A percentile compares a stretch with the other conserved stretches of the same genome.
Conservation (phyloP, 2,329 filamentous ascomycete genomes). For the Coniochaeta prunicola region DNA sequence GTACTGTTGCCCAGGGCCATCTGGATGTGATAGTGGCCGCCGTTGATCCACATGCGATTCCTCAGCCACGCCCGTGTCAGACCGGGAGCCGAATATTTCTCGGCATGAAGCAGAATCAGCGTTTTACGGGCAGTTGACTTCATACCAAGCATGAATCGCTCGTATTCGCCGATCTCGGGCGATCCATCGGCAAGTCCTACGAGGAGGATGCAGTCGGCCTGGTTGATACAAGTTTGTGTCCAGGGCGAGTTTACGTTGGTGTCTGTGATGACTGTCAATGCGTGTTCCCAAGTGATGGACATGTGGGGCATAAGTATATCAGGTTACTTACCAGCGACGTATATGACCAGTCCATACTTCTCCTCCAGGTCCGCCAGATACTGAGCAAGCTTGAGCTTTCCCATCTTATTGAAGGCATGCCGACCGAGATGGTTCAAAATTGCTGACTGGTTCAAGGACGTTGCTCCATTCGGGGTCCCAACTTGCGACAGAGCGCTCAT, state of each 20-base stretch:
- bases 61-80: slow-evolving; percentile 83
- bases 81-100: slow-evolving; percentile 79
- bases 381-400: slow-evolving; percentile 89
- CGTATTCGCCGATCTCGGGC: slow-evolving; percentile 88
- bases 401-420: slow-evolving; percentile 96
- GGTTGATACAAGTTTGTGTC: slow-evolving; percentile 96
- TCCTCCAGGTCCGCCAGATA: slow-evolving; percentile 96
- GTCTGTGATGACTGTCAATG: slow-evolving; percentile 51
- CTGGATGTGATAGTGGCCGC: slow-evolving; percentile 93
- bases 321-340: slow-evolving; percentile 66
- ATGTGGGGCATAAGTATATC: slow-evolving; percentile 5
- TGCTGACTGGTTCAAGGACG: slow-evolving; percentile 84
- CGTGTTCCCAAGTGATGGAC: background rate
- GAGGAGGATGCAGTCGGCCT: slow-evolving; percentile 91
- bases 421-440: slow-evolving; percentile 92
- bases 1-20: slow-evolving; percentile 78
- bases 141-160: slow-evolving; percentile 91
- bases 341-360: slow-evolving; percentile 91
- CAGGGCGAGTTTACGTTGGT: slow-evolving; percentile 95
- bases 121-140: slow-evolving; percentile 95
- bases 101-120: slow-evolving; percentile 79
- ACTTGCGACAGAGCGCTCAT: slow-evolving; percentile 86
- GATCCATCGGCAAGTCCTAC: slow-evolving; percentile 88
- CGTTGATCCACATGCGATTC: slow-evolving; percentile 96
- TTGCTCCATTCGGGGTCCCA: slow-evolving; percentile 81